phyloP scores from a whole-genome alignment of 75 land plant genomes.

The Gnetum montanum region DNA sequence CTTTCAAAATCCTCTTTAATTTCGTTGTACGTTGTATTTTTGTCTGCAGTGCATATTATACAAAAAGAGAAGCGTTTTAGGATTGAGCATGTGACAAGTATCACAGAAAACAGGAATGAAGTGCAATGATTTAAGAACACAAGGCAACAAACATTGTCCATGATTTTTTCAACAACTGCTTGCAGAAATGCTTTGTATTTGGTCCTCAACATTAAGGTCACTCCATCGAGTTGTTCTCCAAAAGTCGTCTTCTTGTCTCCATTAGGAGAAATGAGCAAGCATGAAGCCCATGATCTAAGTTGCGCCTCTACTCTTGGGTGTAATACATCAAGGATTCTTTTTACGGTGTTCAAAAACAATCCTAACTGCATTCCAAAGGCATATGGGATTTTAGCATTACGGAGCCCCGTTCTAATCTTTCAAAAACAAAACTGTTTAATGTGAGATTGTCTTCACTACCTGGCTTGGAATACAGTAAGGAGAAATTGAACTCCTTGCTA shows the following conservation, averaged over 20 bases:
- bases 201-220: conserved; percentile 69
- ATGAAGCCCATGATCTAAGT: conserved; percentile 77
- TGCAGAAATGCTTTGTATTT: conserved; percentile 81
- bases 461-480: conserved; percentile 68
- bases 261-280: conserved; percentile 27
- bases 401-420: no score
- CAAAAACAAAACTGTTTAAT: no score
- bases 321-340: conserved; percentile 78
- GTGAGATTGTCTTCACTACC: conserved; percentile 38
- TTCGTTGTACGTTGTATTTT: conserved; percentile 58
- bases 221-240: conserved; percentile 81
- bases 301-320: conserved; percentile 69
- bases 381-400: background rate
- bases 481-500: conserved; percentile 51
- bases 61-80: no score
- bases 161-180: conserved; percentile 74
- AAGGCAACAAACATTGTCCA: conserved; percentile 79
- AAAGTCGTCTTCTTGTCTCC: conserved; percentile 35
- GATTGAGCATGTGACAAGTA: no score
- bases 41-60: conserved; percentile 30
- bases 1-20: conserved; percentile 76
- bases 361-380: conserved; percentile 55
- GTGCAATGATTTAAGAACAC: no score
- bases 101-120: no score
- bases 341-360: conserved; percentile 70